These are phyloP conservation scores for Monilinia laxa DNA, from an alignment of 2,329 filamentous ascomycete species.

Conservation along the genomic window DNA sequence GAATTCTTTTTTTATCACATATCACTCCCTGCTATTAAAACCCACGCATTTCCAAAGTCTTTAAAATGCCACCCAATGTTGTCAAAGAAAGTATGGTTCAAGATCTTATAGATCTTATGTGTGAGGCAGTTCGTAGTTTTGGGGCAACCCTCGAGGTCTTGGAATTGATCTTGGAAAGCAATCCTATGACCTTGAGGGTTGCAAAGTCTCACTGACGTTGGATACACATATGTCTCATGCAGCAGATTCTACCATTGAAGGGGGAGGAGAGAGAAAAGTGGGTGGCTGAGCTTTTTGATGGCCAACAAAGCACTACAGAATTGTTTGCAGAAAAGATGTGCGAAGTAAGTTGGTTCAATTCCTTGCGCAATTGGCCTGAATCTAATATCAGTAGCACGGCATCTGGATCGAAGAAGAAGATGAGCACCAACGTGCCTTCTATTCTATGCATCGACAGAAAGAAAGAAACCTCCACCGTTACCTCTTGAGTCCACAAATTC, in stretches of 20 bases:
- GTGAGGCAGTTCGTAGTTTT: not conserved
- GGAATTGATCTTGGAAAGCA: not conserved
- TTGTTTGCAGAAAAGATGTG: not conserved
- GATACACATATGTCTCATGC: slow-evolving; percentile 6
- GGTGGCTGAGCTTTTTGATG: not conserved
- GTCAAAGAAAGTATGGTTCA: not conserved
- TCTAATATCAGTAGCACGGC: not conserved
- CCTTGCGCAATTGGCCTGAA: not conserved
- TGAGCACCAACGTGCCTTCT: not conserved
- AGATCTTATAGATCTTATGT: slow-evolving; percentile 5
- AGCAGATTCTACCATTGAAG: not conserved
- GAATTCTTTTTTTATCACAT: not conserved
- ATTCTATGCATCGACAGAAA: not conserved
- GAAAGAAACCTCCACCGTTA: not conserved
- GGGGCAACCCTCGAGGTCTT: not conserved
- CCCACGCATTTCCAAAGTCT: too few relatives aligned
- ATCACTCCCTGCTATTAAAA: not conserved
- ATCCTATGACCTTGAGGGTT: not conserved
- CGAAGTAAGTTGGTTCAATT: not conserved
- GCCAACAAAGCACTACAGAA: not conserved
- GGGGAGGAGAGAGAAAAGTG: not conserved
- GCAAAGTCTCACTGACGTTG: slow-evolving; percentile 6
- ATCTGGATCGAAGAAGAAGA: not conserved
- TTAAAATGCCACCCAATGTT: not conserved
- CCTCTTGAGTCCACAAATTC: not conserved